Evolutionary conservation across 164 flowering plant species (phyloP).

Genomic region (Tetrastigma voinierianum): DNA sequence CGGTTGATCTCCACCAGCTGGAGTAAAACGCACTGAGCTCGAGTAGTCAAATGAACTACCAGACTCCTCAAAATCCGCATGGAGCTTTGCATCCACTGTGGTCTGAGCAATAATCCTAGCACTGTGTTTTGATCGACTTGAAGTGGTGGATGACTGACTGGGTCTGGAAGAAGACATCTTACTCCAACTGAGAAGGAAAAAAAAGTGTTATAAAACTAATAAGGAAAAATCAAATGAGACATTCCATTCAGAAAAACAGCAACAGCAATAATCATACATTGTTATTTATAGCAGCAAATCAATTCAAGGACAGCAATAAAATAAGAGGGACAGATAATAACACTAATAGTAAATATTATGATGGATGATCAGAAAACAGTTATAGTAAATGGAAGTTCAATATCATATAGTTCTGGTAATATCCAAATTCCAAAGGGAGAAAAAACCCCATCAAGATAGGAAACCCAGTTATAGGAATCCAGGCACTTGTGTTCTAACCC

Average conservation of each 20-base stretch:
- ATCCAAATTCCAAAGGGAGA: neutral
- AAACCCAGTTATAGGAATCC: neutral
- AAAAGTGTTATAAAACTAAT: neutral
- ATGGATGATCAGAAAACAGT: no score
- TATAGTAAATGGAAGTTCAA: no score
- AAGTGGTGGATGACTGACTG: slow-evolving; percentile 50
- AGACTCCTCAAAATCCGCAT: slow-evolving; percentile 81
- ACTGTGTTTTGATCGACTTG: slow-evolving; percentile 65
- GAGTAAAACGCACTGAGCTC: slow-evolving; percentile 50
- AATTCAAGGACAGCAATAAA: neutral
- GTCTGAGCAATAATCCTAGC: slow-evolving; percentile 87
- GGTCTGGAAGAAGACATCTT: slow-evolving; percentile 75
- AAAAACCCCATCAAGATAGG: neutral
- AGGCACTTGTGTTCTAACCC: neutral
- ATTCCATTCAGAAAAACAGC: neutral
- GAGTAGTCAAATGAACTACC: slow-evolving; percentile 91
- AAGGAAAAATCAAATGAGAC: neutral
- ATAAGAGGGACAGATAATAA: neutral
- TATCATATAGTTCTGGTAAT: neutral
- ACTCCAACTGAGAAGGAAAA: slow-evolving; percentile 9
- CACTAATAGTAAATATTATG: no score
- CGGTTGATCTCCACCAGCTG: slow-evolving; percentile 31
- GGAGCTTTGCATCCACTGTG: slow-evolving; percentile 84
- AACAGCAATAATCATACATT: neutral
- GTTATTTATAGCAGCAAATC: no score